Conservation (phyloP, 2,329 filamentous ascomycete species). For the Alternaria infectoria region DNA sequence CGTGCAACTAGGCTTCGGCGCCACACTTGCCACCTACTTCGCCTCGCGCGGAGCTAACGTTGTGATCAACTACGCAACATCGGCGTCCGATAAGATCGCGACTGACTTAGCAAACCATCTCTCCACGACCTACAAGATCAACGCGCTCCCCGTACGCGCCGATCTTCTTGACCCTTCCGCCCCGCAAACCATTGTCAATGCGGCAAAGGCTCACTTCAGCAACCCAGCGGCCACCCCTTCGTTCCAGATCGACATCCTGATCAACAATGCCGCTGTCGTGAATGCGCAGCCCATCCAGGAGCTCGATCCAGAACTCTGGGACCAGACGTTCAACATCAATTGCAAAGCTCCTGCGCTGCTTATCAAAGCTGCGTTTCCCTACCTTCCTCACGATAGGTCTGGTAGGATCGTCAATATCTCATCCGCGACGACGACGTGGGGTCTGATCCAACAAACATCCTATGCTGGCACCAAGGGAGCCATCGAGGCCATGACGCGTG, state of each 20-base stretch:
- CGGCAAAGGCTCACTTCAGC: slow-evolving; percentile 6
- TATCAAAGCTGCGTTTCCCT: slow-evolving; percentile 7
- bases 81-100: slow-evolving; percentile 3
- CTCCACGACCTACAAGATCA: slow-evolving; percentile 11
- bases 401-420: slow-evolving; percentile 14
- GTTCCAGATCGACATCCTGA: slow-evolving; percentile 12
- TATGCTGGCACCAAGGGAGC: slow-evolving; percentile 11
- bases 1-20: slow-evolving; percentile 7
- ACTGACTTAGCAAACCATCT: slow-evolving; percentile 9
- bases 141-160: slow-evolving; percentile 8
- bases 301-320: slow-evolving; percentile 8
- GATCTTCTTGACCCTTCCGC: slow-evolving; percentile 9
- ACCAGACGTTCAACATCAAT: slow-evolving; percentile 11
- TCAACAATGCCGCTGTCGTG: slow-evolving; percentile 10
- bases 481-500: slow-evolving; percentile 12
- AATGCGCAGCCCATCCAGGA: slow-evolving; percentile 11
- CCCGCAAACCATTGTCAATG: slow-evolving; percentile 7
- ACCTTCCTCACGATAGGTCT: slow-evolving; percentile 7
- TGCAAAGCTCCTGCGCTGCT: slow-evolving; percentile 13
- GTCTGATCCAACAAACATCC: slow-evolving; percentile 10
- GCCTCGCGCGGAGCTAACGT: slow-evolving; percentile 9
- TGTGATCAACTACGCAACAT: slow-evolving; percentile 11
- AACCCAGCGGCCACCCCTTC: background rate
- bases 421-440: slow-evolving; percentile 12
- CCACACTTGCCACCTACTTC: slow-evolving; percentile 9